Evolutionary conservation across 2,329 filamentous ascomycete genomes (phyloP), one percentile per base, ranked within the genome.

Genomic region (Fusarium verrucosum): DNA sequence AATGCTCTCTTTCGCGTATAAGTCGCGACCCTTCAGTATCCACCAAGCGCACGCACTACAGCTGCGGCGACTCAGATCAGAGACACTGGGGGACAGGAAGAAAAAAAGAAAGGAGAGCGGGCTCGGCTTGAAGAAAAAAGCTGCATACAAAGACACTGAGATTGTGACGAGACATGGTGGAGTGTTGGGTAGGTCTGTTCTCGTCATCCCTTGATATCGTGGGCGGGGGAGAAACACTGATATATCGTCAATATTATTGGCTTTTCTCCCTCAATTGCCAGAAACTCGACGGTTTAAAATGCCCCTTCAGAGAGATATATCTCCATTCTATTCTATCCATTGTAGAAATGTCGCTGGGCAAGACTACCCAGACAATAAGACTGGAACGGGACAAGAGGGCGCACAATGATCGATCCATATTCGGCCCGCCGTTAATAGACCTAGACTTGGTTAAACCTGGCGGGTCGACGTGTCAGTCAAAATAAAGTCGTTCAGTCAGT

Each of bases 161-260:
- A 59, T 59, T 64, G 41, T 66, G 41, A 49, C 63, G 28, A 66
- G 62, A 65, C 62, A 66, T 32, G 30, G 30, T 32, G 30, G 30
- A 32, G 30, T 32, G 30, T n/a, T 42, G 14, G 9, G 30, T 32
- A 11, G 30, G n/a, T n/a, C n/a, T 32, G 30, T 36, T n/a, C 16
- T 22, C 22, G 26, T 17, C 50, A 50, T 66, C 63, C 64, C 64
- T 68, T 65, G 45, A 61, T 11, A 50, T 51, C 19, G 56, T 40
- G 58, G 32, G 59, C 37, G 52, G 51, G 52, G 20, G 17, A 50
- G 35, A 25, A 25, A 40, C 33, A 41, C 58, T 66, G 44, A 66
- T 67, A 62, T 58, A 64, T 66, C 60, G 49, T 25, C 62, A 54
- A 66, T 66, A 64, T 38, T 66, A 66, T 66, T 66, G 62, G 58